Evolutionary conservation across 73 alveolate species (phyloP).

Genomic region (Tetrahymena borealis): DNA sequence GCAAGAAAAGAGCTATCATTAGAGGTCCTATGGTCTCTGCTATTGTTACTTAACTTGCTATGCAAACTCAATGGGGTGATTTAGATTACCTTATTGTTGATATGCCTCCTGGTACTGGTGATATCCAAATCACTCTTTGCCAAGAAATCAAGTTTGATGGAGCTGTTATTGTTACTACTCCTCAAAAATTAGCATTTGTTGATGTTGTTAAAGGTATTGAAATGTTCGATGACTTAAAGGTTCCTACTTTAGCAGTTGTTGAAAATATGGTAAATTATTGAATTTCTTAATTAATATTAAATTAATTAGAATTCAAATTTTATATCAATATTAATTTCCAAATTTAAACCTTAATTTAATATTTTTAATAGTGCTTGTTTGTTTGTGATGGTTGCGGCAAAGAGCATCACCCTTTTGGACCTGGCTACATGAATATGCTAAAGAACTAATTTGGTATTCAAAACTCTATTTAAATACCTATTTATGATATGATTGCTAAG

Average conservation of each 20-base stretch:
- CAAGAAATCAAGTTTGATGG: constrained; percentile 69
- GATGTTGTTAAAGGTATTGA: constrained; percentile 85
- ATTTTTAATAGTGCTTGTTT: constrained; percentile 47
- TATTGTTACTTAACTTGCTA: constrained; percentile 60
- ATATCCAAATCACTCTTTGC: constrained; percentile 74
- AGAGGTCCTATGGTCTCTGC: constrained; percentile 92
- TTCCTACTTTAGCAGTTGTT: constrained; percentile 77
- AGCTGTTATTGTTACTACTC: constrained; percentile 92
- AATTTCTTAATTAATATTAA: neutral
- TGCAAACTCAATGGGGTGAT: constrained; percentile 84
- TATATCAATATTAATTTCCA: too few relatives aligned
- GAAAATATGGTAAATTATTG: constrained; percentile 68
- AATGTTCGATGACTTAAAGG: constrained; percentile 82
- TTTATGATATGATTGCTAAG: constrained; percentile 55
- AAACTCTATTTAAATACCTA: constrained; percentile 64
- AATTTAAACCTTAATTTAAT: too few relatives aligned
- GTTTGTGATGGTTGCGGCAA: constrained; percentile 63
- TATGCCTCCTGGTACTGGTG: constrained; percentile 97
- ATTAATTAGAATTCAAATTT: too few relatives aligned
- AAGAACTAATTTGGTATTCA: constrained; percentile 69
- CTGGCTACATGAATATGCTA: constrained; percentile 67
- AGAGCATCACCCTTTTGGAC: constrained; percentile 76
- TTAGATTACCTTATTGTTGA: constrained; percentile 86
- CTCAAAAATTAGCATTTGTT: constrained; percentile 74
- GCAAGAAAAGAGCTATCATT: constrained; percentile 74